These are phyloP conservation scores for Kalaharituber pfeilii DNA, from an alignment of 2,329 filamentous ascomycete genomes.

Conservation along the genomic window DNA sequence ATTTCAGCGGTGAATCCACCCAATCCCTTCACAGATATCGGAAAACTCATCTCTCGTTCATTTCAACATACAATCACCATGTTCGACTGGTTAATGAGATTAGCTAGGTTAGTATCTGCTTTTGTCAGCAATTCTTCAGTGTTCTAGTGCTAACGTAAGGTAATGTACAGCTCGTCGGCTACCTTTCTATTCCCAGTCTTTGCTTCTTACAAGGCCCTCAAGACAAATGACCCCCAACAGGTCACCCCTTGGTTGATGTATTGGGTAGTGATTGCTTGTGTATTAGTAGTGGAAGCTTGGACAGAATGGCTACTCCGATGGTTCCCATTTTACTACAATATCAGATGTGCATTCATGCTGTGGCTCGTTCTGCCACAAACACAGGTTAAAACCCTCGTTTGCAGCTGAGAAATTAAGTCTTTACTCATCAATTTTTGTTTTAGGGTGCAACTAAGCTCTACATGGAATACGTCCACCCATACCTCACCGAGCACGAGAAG, in stretches of 20 bases:
- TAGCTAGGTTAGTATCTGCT: constrained; percentile 48
- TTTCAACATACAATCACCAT: constrained; percentile 31
- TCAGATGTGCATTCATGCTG: constrained; percentile 69
- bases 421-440: not conserved
- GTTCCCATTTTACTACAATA: constrained; percentile 87
- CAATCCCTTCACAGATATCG: not conserved
- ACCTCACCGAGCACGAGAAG: constrained; percentile 67
- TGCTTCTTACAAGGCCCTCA: constrained; percentile 94
- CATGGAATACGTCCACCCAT: constrained; percentile 69
- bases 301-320: constrained; percentile 34
- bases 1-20: not conserved
- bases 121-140: not conserved
- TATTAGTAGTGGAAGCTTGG: constrained; percentile 70
- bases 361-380: constrained; percentile 96
- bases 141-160: not conserved
- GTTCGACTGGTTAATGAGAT: constrained; percentile 62
- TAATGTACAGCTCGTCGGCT: constrained; percentile 49
- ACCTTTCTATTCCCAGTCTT: constrained; percentile 92
- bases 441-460: constrained; percentile 67
- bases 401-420: not conserved
- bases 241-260: constrained; percentile 98
- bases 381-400: constrained; percentile 32
- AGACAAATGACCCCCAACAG: constrained; percentile 73
- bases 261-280: constrained; percentile 80
- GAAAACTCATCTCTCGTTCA: too few relatives aligned